phyloP scores from a whole-genome alignment of 2,329 filamentous ascomycete genomes.

The Penicillium sp. region DNA sequence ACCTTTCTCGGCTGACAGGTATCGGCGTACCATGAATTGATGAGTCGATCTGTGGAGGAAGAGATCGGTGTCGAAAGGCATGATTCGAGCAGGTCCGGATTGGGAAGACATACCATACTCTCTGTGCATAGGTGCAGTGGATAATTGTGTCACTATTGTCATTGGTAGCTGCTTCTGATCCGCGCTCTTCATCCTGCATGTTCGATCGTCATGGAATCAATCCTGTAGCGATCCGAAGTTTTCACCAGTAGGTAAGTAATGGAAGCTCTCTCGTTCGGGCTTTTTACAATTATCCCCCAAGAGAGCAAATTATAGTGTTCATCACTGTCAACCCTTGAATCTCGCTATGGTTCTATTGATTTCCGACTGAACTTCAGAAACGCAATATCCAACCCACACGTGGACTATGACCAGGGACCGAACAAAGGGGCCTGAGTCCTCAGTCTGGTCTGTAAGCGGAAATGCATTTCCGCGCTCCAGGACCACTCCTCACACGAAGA shows the following conservation, averaged over 20 bases:
- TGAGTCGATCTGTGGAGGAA: background rate
- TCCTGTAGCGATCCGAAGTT: background rate
- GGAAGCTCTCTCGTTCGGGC: background rate
- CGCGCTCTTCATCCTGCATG: background rate
- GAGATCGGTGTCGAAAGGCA: background rate
- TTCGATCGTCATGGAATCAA: background rate
- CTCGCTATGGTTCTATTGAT: background rate
- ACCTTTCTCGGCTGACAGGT: background rate
- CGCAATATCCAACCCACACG: background rate
- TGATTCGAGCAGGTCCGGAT: background rate
- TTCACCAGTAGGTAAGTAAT: background rate
- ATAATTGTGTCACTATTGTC: background rate
- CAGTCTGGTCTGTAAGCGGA: background rate
- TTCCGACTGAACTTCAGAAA: background rate
- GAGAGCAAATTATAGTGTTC: background rate
- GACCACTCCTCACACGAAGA: background rate
- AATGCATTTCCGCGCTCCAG: background rate
- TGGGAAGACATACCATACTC: too few relatives aligned
- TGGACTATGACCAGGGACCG: background rate
- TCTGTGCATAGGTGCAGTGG: background rate
- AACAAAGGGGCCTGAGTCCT: background rate
- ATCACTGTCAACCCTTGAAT: background rate
- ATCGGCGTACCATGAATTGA: constrained; percentile 1
- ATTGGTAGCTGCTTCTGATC: background rate
- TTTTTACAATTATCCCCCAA: background rate